A percentile compares a stretch with the other conserved stretches of the same genome.
phyloP scores from a whole-genome alignment of 208 protist genomes.

The Trypanosoma melophagium region DNA sequence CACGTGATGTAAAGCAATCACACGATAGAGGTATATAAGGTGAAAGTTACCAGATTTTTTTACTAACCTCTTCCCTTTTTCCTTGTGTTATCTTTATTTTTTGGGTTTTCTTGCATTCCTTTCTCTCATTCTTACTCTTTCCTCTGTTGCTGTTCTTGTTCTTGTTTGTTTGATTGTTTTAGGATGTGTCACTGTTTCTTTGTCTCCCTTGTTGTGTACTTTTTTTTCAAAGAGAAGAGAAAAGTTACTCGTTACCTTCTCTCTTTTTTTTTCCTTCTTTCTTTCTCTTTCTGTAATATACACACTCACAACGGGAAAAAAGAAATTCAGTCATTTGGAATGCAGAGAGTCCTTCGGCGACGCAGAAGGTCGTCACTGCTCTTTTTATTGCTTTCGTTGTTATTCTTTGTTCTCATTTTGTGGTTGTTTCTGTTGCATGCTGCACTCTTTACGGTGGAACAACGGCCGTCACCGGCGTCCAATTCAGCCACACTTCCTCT shows the following conservation, averaged over 20 bases:
- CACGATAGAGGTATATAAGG: neutral
- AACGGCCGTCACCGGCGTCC: neutral
- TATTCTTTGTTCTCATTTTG: neutral
- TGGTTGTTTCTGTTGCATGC: constrained; percentile 1
- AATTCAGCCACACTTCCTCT: no score
- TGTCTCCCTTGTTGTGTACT: neutral
- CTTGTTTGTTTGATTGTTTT: constrained; percentile 1
- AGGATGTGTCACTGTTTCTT: no score
- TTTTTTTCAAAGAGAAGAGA: neutral
- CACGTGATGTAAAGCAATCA: no score
- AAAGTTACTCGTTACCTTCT: no score
- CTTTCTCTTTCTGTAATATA: no score
- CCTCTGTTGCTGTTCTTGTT: neutral
- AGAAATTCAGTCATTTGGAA: neutral
- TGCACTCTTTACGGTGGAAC: neutral
- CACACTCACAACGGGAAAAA: neutral
- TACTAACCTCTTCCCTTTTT: neutral
- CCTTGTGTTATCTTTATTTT: constrained; percentile 9
- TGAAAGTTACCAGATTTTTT: neutral
- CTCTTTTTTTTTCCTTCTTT: no score
- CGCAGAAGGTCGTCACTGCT: neutral
- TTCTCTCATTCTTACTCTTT: no score
- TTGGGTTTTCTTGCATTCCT: neutral
- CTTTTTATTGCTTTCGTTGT: neutral
- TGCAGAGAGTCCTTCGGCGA: neutral